phyloP scores from a whole-genome alignment of 2,329 filamentous ascomycete genomes.

The Xylariaceae sp. region DNA sequence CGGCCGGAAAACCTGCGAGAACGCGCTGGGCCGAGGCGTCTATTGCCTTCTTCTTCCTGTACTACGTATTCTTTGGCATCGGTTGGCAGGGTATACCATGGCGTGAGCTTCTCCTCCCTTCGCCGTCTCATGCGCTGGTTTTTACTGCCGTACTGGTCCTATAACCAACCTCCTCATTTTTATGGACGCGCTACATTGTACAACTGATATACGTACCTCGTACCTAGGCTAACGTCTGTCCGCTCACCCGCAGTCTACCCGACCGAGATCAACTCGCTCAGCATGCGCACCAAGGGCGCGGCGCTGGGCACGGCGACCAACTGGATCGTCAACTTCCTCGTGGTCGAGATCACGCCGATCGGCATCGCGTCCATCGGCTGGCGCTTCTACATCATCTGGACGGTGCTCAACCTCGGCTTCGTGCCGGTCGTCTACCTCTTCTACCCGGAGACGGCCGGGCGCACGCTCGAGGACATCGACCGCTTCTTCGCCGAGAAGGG shows the following conservation, averaged over 20 bases:
- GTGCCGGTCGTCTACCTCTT: slow-evolving; percentile 37
- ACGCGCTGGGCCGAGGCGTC: slow-evolving; percentile 9
- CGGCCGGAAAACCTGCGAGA: slow-evolving; percentile 3
- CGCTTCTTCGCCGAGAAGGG: slow-evolving; percentile 21
- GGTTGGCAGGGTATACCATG: slow-evolving; percentile 16
- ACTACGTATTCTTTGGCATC: slow-evolving; percentile 22
- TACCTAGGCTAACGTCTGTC: no score
- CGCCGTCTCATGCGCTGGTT: no score
- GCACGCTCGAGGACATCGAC: slow-evolving; percentile 16
- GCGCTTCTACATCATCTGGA: slow-evolving; percentile 44
- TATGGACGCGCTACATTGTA: no score
- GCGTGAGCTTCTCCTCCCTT: no score
- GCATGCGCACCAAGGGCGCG: slow-evolving; percentile 27
- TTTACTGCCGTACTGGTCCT: no score
- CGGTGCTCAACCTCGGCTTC: slow-evolving; percentile 30
- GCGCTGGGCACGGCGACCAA: slow-evolving; percentile 26
- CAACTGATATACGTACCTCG: no score
- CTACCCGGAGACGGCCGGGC: slow-evolving; percentile 7
- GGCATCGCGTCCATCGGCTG: slow-evolving; percentile 36
- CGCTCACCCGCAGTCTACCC: slow-evolving; percentile 9
- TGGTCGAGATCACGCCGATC: slow-evolving; percentile 26
- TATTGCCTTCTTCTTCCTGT: slow-evolving; percentile 24
- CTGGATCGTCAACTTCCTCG: slow-evolving; percentile 27
- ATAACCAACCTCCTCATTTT: no score
- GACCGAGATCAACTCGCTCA: slow-evolving; percentile 28